Base-by-base conservation (phyloP, 2,329 filamentous ascomycete genomes). In the Calonectria naviculata region DNA sequence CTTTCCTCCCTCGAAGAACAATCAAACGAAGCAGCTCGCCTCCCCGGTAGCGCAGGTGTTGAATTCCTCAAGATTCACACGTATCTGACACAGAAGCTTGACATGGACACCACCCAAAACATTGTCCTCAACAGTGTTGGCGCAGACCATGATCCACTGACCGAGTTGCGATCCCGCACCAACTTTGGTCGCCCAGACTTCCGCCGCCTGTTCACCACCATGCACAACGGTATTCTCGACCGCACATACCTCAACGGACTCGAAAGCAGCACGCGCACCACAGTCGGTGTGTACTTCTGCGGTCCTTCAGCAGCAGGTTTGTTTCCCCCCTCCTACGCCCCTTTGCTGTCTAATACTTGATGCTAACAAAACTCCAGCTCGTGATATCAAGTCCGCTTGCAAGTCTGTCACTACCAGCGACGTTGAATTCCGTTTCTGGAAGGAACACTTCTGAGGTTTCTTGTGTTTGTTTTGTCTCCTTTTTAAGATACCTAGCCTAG, bases 1-100 rank as follows among this genome's bases (percentile, higher is more conserved):
- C 90, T 99, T 19, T 94, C 94, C 0, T 97, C 94, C 0, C 93
- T 99, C 26, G 97, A 99, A 84, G 89, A 92, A 41, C 97, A 99
- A 81, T 95, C 93, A 61, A 88, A 90, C 70, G 89, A 92, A 78
- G 91, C 91, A 5, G 91, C 92, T 47, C 90, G 89, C 64, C 87
- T 92, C 49, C 90, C 91, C 36, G 92, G 92, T 68, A 91, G 91
- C 75, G 90, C 91, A 54, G 90, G 90, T 29, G 86, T 89, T 60
- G 95, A 98, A 80, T 99, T 99, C 89, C 87, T 99, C 79, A 95
- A 95, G 83, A 99, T 99, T 76, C 97, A 99, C 86, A 98, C 95
- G 1, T 99, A 98, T 81, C 93, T 99, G 42, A 99, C 97, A 1
- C 95, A 98, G 84, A 94, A 92, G 79, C 90, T 98, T 71, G 96